Base-by-base conservation (phyloP, 768 basidiomycete genomes). In the Naganishia vishniacii region DNA sequence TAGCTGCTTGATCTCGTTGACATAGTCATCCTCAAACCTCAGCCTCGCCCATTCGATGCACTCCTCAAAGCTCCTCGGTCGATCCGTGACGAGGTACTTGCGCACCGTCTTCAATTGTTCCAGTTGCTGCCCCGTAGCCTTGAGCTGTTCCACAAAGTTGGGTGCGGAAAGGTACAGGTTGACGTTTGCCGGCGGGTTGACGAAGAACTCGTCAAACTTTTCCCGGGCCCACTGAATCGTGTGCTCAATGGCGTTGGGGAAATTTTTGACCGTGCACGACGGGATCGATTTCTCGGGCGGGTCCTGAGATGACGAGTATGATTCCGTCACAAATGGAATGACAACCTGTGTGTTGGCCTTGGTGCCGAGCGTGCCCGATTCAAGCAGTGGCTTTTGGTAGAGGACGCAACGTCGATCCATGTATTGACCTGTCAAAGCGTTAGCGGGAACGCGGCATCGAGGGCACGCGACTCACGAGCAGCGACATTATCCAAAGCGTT, bases 321-420 rank as follows among this genome's bases (percentile, higher is more conserved):
- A 94, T 78, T 99, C 95, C 15, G 94, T 95, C 42, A 97, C 69
- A 77, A 95, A 84, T 23, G 94, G 95, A 53, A 97, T 83, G 63
- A 99, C 83, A 68, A 98, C 91, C 79, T 99, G 95, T 4, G 87
- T 86, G 77, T 98, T 99, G 67, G 91, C 95, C 80, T 98, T 97
- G 40, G 95, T 99, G 59, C 95, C 95, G 65, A 99, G 84, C 18
- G 95, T 99, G 9, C 95, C 95, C 15, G 95, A 97, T 72, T 99
- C 95, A 45, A 99, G 83, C 20, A 99, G 81, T 32, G 95, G 91
- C 75, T 98, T 99, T 75, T 86, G 83, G 79, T 89, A 97, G 81
- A 97, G 89, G 41, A 99, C 88, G 73, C 95, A 98, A 61, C 95
- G 88, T 72, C 91, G 88, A 74, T 99, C 95, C 94, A 99, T 97